Evolutionary conservation across 805 yeast genomes (phyloP).

Genomic region (Candida nanaspora): DNA sequence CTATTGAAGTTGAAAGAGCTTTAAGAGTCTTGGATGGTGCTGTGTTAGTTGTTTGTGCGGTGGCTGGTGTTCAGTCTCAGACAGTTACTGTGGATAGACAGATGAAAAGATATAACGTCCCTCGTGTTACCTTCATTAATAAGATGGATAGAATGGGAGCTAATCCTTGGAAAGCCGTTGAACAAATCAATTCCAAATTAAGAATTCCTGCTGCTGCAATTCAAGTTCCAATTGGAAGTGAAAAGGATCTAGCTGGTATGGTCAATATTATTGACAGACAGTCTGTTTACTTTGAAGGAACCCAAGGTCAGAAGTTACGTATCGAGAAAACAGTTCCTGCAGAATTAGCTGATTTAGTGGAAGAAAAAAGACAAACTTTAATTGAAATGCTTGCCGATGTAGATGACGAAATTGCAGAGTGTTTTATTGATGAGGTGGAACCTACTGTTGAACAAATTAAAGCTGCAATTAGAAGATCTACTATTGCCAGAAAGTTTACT

Average conservation of each 20-base stretch:
- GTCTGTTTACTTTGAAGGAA: constrained; percentile 83
- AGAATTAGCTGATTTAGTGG: constrained; percentile 73
- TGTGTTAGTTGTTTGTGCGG: constrained; percentile 96
- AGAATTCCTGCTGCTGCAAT: constrained; percentile 95
- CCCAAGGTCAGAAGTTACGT: constrained; percentile 78
- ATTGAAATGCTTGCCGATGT: constrained; percentile 96
- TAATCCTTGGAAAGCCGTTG: constrained; percentile 91
- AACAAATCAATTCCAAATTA: constrained; percentile 80
- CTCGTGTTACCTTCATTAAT: constrained; percentile 91
- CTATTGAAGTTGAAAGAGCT: constrained; percentile 99
- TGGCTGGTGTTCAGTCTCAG: constrained; percentile 96
- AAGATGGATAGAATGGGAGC: constrained; percentile 99
- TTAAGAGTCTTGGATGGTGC: constrained; percentile 97
- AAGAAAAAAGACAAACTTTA: constrained; percentile 78
- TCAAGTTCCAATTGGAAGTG: constrained; percentile 97
- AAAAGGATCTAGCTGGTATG: constrained; percentile 75
- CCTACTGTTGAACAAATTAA: constrained; percentile 82
- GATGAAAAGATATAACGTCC: constrained; percentile 97
- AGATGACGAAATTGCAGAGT: constrained; percentile 94
- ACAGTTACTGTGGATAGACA: constrained; percentile 98
- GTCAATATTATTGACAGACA: constrained; percentile 87
- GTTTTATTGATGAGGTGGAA: constrained; percentile 82
- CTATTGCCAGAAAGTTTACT: constrained; percentile 91
- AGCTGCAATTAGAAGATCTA: constrained; percentile 86
- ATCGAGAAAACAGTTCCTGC: constrained; percentile 62